Base-by-base conservation (phyloP, 129 eudicot genomes). In the Flaveria linearis region DNA sequence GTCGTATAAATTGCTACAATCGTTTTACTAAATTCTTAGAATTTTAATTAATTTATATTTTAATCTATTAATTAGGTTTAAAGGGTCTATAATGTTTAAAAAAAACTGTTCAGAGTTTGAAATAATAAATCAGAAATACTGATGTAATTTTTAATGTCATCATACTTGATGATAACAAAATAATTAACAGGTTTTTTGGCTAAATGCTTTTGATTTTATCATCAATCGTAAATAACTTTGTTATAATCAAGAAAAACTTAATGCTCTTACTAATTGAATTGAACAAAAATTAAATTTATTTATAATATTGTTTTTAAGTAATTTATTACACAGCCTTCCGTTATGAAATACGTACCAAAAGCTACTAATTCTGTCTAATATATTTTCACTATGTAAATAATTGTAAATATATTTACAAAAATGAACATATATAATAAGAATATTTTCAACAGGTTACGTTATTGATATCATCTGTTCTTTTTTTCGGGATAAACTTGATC, bases 1-100 rank as follows among this genome's bases (percentile, higher is more conserved):
- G 73, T 65, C 73, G 80, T 41, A 30, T 66, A 76, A 65, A 16
- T 36, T 66, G 79, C 58, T 73, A 57, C 56, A 45, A 41, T 39
- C 12, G 14, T 55, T 72, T 55, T 55, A 25, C 49, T 22, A 30
- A 51, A 53, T 13, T 61, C 11, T 3, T 57, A 57, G 8, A 22
- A 20, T 22, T 57, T 57, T 57, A 57, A 8, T 57, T 58, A 4
- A 10, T 58, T 3, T 23, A 23, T 58, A 8, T 23, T 58, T 22
- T 20, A 8, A 58, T 17, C 17, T 7, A 22, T 8, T 57, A 56
- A 56, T 56, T 18, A 18, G 28, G 36, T 50, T n/a, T 15, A 50
- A 50, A 50, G 5, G 18, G 20, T 50, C 4, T 50, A 15, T 50
- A 50, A 10, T 43, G 49, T 43, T 10, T 20, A 20, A 7, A 43